Evolutionary conservation across 179 eudicot species (phyloP).

Genomic region (Carnegiea gigantea): DNA sequence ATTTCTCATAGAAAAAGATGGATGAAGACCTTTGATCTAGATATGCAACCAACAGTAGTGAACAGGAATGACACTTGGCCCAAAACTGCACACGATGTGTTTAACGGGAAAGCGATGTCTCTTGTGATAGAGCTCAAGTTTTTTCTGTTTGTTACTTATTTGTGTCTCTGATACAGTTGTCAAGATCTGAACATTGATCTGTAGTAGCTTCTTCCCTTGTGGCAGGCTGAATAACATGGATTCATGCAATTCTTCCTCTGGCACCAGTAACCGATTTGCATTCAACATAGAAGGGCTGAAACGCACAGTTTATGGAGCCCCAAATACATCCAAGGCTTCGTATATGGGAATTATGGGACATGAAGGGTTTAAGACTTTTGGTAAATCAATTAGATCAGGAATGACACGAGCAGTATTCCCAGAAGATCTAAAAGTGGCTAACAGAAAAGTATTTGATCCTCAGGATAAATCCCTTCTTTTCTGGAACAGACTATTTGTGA

Average conservation of each 20-base stretch:
- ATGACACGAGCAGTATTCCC: slow-evolving; percentile 46
- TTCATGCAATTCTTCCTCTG: slow-evolving; percentile 32
- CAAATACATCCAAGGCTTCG: slow-evolving; percentile 28
- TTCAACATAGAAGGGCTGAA: slow-evolving; percentile 42
- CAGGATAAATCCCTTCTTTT: slow-evolving; percentile 47
- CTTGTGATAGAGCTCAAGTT: too few relatives aligned
- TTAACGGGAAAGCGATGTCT: background rate
- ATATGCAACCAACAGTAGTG: background rate
- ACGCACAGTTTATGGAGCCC: slow-evolving; percentile 15
- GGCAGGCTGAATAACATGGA: slow-evolving; percentile 36
- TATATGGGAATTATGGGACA: slow-evolving; percentile 32
- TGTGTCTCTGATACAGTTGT: background rate
- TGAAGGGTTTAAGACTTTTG: slow-evolving; percentile 38
- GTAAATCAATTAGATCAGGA: slow-evolving; percentile 40
- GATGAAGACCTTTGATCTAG: background rate
- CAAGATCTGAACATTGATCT: background rate
- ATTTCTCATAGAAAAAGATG: background rate
- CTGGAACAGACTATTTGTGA: slow-evolving; percentile 46
- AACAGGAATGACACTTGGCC: background rate
- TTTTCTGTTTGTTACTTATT: background rate
- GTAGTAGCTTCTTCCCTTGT: slow-evolving; percentile 4
- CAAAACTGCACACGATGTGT: background rate
- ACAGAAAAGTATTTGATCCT: slow-evolving; percentile 48
- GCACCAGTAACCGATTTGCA: slow-evolving; percentile 19
- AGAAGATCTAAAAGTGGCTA: slow-evolving; percentile 49